A percentile compares a stretch with the other conserved stretches of the same genome.
These are phyloP conservation scores for Solanum tarapatanum DNA, from an alignment of 257 asterid genomes.

Conservation along the genomic window DNA sequence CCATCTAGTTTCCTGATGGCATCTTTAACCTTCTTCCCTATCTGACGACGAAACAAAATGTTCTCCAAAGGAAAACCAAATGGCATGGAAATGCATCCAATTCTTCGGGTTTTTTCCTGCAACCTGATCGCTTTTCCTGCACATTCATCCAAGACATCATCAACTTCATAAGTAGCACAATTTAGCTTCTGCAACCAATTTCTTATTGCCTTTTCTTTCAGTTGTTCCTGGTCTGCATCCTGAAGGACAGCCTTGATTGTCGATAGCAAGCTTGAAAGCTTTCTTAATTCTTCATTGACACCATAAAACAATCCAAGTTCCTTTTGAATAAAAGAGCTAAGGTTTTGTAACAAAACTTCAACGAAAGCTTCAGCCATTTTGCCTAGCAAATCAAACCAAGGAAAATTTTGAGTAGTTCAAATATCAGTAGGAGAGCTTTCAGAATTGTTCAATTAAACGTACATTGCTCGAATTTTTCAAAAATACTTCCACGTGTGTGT, in stretches of 20 bases:
- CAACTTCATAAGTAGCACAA: conserved; percentile 24
- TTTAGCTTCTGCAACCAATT: conserved; percentile 25
- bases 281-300: conserved; percentile 11
- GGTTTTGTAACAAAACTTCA: not conserved
- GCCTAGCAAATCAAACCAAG: not conserved
- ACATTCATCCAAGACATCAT: conserved; percentile 22
- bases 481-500: not conserved
- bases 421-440: not conserved
- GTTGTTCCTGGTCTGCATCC: conserved; percentile 7
- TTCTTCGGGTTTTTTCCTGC: not conserved
- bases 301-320: conserved; percentile 24
- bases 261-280: conserved; percentile 11
- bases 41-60: not conserved
- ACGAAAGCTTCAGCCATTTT: conserved; percentile 20
- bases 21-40: conserved; percentile 10
- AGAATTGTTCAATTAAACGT: not conserved
- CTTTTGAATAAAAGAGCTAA: conserved; percentile 4
- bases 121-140: not conserved
- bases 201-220: not conserved
- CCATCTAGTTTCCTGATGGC: conserved; percentile 2
- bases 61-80: not conserved
- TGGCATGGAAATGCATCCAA: not conserved
- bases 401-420: not conserved
- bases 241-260: conserved; percentile 19
- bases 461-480: not conserved